Conservation (phyloP, 805 yeast species). For the Saccharomycopsis olivae region DNA sequence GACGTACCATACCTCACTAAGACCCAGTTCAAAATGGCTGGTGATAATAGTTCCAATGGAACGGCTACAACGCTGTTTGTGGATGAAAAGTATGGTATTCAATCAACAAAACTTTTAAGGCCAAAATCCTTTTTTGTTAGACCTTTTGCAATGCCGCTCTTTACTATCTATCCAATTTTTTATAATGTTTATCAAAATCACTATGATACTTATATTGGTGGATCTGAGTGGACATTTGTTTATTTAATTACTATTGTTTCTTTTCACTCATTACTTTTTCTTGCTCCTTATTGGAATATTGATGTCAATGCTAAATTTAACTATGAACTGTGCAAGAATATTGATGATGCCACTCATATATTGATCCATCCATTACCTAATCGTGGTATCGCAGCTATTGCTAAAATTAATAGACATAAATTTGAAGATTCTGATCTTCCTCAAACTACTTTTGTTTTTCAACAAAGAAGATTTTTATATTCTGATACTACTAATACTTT, state of each 20-base stretch:
- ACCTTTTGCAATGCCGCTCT: slow-evolving; percentile 12
- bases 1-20: too few relatives aligned
- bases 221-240: slow-evolving; percentile 94
- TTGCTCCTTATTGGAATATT: slow-evolving; percentile 92
- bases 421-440: slow-evolving; percentile 46
- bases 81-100: slow-evolving; percentile 10
- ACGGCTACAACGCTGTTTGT: too few relatives aligned
- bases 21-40: too few relatives aligned
- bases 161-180: slow-evolving; percentile 15
- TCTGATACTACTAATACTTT: slow-evolving; percentile 44
- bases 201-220: slow-evolving; percentile 76
- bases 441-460: slow-evolving; percentile 71
- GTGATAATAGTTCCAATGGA: too few relatives aligned
- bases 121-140: slow-evolving; percentile 10
- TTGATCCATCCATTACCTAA: slow-evolving; percentile 76
- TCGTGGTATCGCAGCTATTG: slow-evolving; percentile 77
- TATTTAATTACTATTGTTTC: slow-evolving; percentile 66
- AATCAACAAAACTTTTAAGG: slow-evolving; percentile 14
- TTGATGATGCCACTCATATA: slow-evolving; percentile 60
- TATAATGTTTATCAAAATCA: slow-evolving; percentile 16
- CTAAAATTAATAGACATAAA: slow-evolving; percentile 43
- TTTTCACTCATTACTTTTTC: slow-evolving; percentile 63
- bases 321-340: slow-evolving; percentile 39
- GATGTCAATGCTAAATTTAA: slow-evolving; percentile 60
- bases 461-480: slow-evolving; percentile 82